These are phyloP conservation scores for Neopestalotiopsis sp. DNA, from an alignment of 2,329 filamentous ascomycete species.

Conservation along the genomic window DNA sequence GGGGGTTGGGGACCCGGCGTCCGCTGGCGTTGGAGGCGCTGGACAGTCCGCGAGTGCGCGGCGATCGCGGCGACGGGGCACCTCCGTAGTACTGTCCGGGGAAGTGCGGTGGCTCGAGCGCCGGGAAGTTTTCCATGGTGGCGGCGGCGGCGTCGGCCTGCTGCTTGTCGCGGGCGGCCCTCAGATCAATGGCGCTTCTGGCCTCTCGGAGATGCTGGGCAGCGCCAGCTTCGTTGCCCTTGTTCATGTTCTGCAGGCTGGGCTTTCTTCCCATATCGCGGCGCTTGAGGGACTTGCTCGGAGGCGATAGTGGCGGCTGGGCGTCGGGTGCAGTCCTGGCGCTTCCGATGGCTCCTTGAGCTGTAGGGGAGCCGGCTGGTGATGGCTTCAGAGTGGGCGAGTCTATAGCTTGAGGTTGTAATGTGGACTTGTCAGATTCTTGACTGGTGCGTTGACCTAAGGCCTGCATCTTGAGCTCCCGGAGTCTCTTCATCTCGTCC, in stretches of 20 bases:
- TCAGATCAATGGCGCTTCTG: not conserved
- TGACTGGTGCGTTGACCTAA: not conserved
- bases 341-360: not conserved
- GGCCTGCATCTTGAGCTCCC: conserved; percentile 7
- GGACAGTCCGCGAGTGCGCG: not conserved
- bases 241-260: conserved; percentile 6
- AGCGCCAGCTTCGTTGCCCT: not conserved
- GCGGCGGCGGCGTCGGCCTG: not conserved
- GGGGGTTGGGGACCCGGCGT: not conserved
- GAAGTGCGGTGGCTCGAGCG: not conserved
- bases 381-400: conserved; percentile 2
- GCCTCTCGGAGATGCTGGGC: conserved; percentile 10
- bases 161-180: conserved; percentile 1
- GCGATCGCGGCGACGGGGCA: not conserved
- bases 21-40: not conserved
- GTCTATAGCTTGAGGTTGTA: conserved; percentile 1
- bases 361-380: not conserved
- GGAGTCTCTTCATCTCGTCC: conserved; percentile 18
- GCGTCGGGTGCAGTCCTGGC: not conserved
- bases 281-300: conserved; percentile 3
- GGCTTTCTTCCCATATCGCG: not conserved
- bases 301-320: conserved; percentile 13
- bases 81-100: no score
- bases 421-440: not conserved
- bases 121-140: not conserved